Evolutionary conservation across 768 basidiomycete species (phyloP).

Genomic region (Tricholoma saponaceum): DNA sequence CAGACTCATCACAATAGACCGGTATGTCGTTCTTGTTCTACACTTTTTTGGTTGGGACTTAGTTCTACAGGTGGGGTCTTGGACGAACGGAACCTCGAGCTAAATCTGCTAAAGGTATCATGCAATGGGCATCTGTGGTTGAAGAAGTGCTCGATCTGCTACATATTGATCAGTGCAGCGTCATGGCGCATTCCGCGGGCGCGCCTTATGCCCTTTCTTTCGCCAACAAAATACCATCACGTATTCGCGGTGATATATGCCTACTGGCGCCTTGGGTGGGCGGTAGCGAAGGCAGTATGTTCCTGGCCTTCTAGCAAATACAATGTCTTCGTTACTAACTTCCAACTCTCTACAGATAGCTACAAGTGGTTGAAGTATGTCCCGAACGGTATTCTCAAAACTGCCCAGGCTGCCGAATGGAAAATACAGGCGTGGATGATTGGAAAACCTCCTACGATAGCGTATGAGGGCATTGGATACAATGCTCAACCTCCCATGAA

Average conservation of each 20-base stretch:
- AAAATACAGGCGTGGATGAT: slow-evolving; percentile 96
- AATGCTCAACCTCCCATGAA: slow-evolving; percentile 38
- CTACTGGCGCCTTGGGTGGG: slow-evolving; percentile 96
- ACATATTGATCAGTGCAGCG: slow-evolving; percentile 72
- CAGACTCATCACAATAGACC: slow-evolving; percentile 90
- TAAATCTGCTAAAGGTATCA: slow-evolving; percentile 71
- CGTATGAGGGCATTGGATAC: slow-evolving; percentile 85
- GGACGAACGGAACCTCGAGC: slow-evolving; percentile 77
- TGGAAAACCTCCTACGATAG: slow-evolving; percentile 86
- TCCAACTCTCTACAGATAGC: slow-evolving; percentile 43
- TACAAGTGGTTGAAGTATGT: slow-evolving; percentile 98
- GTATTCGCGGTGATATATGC: slow-evolving; percentile 81
- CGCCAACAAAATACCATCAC: slow-evolving; percentile 67
- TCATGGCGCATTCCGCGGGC: slow-evolving; percentile 96
- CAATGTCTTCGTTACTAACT: background rate
- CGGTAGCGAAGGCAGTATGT: slow-evolving; percentile 82
- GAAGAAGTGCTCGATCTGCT: slow-evolving; percentile 86
- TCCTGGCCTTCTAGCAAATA: background rate
- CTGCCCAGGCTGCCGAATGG: slow-evolving; percentile 97
- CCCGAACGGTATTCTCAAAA: slow-evolving; percentile 87
- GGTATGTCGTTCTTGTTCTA: slow-evolving; percentile 39
- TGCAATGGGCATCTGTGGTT: slow-evolving; percentile 88
- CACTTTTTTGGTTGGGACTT: slow-evolving; percentile 5
- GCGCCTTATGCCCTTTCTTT: slow-evolving; percentile 92
- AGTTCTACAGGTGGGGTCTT: slow-evolving; percentile 74